Base-by-base conservation (phyloP, 768 basidiomycete species). In the Lyophyllum semitale region DNA sequence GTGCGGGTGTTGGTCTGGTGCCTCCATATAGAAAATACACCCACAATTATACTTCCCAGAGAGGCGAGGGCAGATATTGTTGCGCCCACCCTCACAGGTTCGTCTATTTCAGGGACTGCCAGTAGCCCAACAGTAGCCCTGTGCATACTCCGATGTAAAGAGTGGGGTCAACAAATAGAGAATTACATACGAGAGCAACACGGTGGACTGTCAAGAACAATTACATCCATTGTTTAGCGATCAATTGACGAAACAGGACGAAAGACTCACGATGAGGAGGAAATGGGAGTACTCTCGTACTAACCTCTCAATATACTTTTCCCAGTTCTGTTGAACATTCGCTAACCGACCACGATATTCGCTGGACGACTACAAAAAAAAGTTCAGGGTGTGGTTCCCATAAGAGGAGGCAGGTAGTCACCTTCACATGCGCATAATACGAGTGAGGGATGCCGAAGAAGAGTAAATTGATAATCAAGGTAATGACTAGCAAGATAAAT, bases 201-300 rank as follows among this genome's bases (percentile, higher is more conserved):
- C 81, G 8, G 82, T 83, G 9, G 81, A 74, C 81, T 84, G 46
- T 25, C 2, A 11, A 23, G 15, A 6, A 41, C 12, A 20, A 44
- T 25, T 0, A 43, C 17, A 46, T 48, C 18, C 47, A 11, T 49
- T 20, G 15, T 46, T 47, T 22, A 55, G 40, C 30, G 11, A 17
- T 4, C 38, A n/a, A 26, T 18, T 22, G 35, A 9, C 12, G 17
- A 41, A 42, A 26, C 38, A 33, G 9, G 22, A 9, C 47, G 26
- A 43, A 48, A 15, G 35, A 66, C 80, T 70, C 57, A 83, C 83
- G 32, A 84, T 77, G 7, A 84, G 72, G 18, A 84, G 68, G 57
- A 84, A 83, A 53, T 84, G 77, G 8, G 81, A 79, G 61, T 83
- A 84, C 58, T 84, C 82, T 54, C 77, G 71, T 5, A 79, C 78